Conservation (phyloP, 352 stramenopile species). For the Phytophthora cryptogea region DNA sequence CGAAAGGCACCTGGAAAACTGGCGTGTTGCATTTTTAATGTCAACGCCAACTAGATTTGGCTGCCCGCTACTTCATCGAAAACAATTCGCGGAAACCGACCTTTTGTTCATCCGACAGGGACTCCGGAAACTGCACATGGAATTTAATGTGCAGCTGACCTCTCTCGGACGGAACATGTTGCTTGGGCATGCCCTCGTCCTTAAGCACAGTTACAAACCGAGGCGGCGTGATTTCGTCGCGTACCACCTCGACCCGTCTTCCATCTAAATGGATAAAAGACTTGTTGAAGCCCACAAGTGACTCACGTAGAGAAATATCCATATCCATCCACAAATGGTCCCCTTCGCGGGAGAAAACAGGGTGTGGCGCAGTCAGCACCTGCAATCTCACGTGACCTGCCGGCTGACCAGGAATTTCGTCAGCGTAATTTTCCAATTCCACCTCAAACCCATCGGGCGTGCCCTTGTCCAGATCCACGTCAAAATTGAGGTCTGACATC, state of each 20-base stretch:
- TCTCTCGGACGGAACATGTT: conserved; percentile 85
- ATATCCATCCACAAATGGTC: conserved; percentile 96
- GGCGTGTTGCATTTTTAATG: conserved; percentile 2
- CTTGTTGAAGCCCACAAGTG: conserved; percentile 94
- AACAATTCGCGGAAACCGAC: conserved; percentile 61
- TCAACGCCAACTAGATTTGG: conserved; percentile 5
- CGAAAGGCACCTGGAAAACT: background rate
- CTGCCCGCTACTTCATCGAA: conserved; percentile 36
- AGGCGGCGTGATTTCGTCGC: conserved; percentile 90
- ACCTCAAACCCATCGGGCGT: conserved; percentile 94
- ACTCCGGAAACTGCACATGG: conserved; percentile 94
- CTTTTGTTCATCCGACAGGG: conserved; percentile 87
- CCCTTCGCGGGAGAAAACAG: conserved; percentile 91
- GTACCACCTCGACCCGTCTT: conserved; percentile 86
- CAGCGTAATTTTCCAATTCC: conserved; percentile 92
- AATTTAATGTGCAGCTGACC: conserved; percentile 96
- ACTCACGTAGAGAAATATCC: conserved; percentile 94
- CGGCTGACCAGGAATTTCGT: conserved; percentile 89
- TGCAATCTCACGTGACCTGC: conserved; percentile 94
- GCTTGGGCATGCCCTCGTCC: conserved; percentile 96
- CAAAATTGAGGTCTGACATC: conserved; percentile 94
- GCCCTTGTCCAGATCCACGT: conserved; percentile 95
- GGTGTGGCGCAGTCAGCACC: conserved; percentile 85
- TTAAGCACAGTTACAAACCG: conserved; percentile 89
- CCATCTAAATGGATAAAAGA: conserved; percentile 94